Evolutionary conservation across 2,329 filamentous ascomycete genomes (phyloP).

Genomic region (Cyphellophora attinorum): DNA sequence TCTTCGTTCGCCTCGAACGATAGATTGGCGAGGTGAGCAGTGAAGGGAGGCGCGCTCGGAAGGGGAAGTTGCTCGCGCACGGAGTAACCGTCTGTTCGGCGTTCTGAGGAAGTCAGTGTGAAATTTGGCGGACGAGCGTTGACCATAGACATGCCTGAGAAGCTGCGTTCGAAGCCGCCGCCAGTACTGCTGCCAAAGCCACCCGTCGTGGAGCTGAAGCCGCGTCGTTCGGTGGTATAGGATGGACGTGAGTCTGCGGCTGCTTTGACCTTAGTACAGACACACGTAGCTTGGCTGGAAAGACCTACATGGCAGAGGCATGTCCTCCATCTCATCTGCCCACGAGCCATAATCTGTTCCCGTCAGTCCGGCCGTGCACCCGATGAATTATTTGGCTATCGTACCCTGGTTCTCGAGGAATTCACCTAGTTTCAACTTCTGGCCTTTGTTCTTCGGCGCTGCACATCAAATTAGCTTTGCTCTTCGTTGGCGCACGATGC

Average conservation of each 20-base stretch:
- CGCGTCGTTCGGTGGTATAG: slow-evolving; percentile 42
- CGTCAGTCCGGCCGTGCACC: too few relatives aligned
- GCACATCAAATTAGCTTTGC: slow-evolving; percentile 8
- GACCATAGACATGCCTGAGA: slow-evolving; percentile 1
- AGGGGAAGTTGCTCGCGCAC: slow-evolving; percentile 71
- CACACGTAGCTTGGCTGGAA: slow-evolving; percentile 1
- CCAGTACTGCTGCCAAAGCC: slow-evolving; percentile 23
- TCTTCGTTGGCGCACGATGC: too few relatives aligned
- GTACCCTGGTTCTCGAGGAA: slow-evolving; percentile 89
- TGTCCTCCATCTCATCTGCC: slow-evolving; percentile 97
- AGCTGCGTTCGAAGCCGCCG: slow-evolving; percentile 12
- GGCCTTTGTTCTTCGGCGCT: slow-evolving; percentile 88
- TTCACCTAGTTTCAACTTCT: slow-evolving; percentile 96
- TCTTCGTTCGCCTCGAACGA: slow-evolving; percentile 85
- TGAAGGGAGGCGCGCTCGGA: slow-evolving; percentile 86
- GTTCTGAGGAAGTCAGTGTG: slow-evolving; percentile 18
- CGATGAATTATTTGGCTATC: too few relatives aligned
- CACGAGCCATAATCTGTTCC: slow-evolving; percentile 69
- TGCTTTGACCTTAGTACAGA: slow-evolving; percentile 10
- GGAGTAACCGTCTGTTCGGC: slow-evolving; percentile 37
- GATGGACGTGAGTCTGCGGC: slow-evolving; percentile 32
- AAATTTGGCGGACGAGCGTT: slow-evolving; percentile 4
- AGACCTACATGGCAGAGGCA: slow-evolving; percentile 60
- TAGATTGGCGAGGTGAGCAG: slow-evolving; percentile 90
- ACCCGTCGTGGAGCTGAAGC: slow-evolving; percentile 26